phyloP scores from a whole-genome alignment of 1,139 yeast species.

The Diutina ranongensis region DNA sequence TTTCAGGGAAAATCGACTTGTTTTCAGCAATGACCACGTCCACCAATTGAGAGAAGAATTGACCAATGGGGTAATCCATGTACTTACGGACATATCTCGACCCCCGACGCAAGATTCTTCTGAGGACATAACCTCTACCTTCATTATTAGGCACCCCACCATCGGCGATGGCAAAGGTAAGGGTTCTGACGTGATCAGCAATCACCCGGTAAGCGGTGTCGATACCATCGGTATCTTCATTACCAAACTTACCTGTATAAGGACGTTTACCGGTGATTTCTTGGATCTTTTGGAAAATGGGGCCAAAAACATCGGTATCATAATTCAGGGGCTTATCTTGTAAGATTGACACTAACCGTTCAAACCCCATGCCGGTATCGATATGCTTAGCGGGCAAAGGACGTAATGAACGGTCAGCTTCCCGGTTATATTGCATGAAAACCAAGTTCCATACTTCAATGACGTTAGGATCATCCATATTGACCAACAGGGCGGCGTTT shows the following conservation, averaged over 20 bases:
- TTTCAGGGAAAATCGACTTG: conserved; percentile 83
- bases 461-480: conserved; percentile 95
- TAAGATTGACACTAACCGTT: conserved; percentile 86
- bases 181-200: conserved; percentile 96
- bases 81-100: conserved; percentile 94
- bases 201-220: conserved; percentile 97
- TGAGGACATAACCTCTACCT: conserved; percentile 95
- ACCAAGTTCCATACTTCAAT: conserved; percentile 97
- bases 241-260: conserved; percentile 86
- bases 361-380: conserved; percentile 98
- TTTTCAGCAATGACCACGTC: conserved; percentile 90
- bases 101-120: conserved; percentile 96
- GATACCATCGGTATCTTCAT: conserved; percentile 84
- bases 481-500: conserved; percentile 82
- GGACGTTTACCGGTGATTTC: conserved; percentile 90
- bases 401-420: conserved; percentile 70
- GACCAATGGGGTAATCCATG: conserved; percentile 90
- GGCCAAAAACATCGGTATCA: conserved; percentile 93
- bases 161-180: conserved; percentile 91
- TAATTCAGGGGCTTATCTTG: conserved; percentile 88
- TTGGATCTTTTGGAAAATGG: conserved; percentile 73
- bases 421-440: conserved; percentile 93
- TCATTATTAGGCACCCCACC: conserved; percentile 99
- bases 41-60: conserved; percentile 82
- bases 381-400: conserved; percentile 87